Percentiles rank a stretch among this genome's conserved stretches.
Conservation (phyloP, 106 monocot genomes). For the Allium fistulosum region DNA sequence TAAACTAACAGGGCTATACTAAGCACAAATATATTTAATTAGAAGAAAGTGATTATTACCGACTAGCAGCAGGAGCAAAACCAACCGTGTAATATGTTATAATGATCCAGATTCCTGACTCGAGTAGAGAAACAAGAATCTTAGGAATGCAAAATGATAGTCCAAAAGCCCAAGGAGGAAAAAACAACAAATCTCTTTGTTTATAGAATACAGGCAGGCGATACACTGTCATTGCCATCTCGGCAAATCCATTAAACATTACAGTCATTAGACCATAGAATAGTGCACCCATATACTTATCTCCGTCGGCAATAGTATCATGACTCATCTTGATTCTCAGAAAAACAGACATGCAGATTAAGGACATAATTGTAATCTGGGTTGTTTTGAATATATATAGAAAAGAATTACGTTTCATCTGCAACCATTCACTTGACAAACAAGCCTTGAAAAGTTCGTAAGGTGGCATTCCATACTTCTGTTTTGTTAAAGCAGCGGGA, state of each 20-base stretch:
- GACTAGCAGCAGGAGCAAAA: constrained; percentile 49
- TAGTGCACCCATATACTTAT: constrained; percentile 41
- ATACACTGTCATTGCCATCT: constrained; percentile 40
- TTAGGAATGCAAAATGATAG: constrained; percentile 36
- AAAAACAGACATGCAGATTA: constrained; percentile 47
- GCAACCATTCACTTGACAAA: constrained; percentile 56
- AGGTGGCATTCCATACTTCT: constrained; percentile 56
- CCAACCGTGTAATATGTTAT: constrained; percentile 64
- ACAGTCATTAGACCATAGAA: constrained; percentile 37
- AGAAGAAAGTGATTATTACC: constrained; percentile 19
- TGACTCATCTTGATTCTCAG: constrained; percentile 57
- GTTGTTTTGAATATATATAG: constrained; percentile 65
- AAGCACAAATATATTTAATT: no score
- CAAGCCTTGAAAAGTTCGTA: constrained; percentile 75
- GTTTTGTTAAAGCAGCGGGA: constrained; percentile 50
- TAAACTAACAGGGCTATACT: no score
- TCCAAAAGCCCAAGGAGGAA: constrained; percentile 68
- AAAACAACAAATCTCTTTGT: constrained; percentile 71
- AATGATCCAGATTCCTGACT: constrained; percentile 49
- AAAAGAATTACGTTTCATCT: constrained; percentile 86
- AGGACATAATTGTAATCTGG: constrained; percentile 62
- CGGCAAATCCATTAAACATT: constrained; percentile 74
- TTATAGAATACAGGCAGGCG: constrained; percentile 70
- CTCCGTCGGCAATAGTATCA: constrained; percentile 37
- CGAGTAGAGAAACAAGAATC: constrained; percentile 52